Evolutionary conservation across 1,139 yeast genomes (phyloP), one percentile per base, ranked within the genome.

Genomic region (Candida sp.): DNA sequence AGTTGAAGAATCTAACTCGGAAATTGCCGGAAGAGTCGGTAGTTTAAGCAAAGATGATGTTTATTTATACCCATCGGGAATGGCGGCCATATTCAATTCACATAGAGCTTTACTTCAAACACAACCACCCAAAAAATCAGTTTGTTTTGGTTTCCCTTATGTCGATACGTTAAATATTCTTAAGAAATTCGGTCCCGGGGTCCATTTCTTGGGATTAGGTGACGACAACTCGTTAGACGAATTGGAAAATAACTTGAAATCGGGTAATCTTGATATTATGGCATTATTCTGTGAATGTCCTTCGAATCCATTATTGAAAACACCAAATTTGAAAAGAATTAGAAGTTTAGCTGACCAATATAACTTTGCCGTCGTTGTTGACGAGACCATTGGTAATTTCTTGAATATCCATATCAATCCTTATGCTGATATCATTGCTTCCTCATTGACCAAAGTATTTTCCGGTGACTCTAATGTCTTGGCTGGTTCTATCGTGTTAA

Each of bases 401-500:
- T 75, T 87, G 49, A 93, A 93, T 61, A 79, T 89, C 42, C 88
- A 88, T 55, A 89, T 87, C 3, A 72, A 89, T 46, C 89, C 90
- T 15, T 86, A 76, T 59, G 85, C 90, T 8, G 99, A 93, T 63
- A 78, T 91, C 48, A 86, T 88, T 12, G 95, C 86, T 34, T 81
- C 95, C 21, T 88, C 97, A 21, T 73, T 93, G 49, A 91, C 98
- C 8, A 93, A 93, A 62, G 88, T 91, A 11, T 93, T 93, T 57
- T 84, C 95, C 25, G 98, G 98, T 15, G 97, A 89, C 60, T 85
- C 96, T 38, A 90, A 91, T 57, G 97, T 93, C 42, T 87, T 91
- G 91, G 97, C 93, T 0, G 99, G 99, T 4, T 84, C 95, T 11
- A 65, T 91, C 49, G 84, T 90, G 8, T 66, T 93, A 52, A 93